Evolutionary conservation across 108 stramenopile species (phyloP), one percentile per base, ranked within the genome.

Genomic region (Aurantiochytrium sp.): DNA sequence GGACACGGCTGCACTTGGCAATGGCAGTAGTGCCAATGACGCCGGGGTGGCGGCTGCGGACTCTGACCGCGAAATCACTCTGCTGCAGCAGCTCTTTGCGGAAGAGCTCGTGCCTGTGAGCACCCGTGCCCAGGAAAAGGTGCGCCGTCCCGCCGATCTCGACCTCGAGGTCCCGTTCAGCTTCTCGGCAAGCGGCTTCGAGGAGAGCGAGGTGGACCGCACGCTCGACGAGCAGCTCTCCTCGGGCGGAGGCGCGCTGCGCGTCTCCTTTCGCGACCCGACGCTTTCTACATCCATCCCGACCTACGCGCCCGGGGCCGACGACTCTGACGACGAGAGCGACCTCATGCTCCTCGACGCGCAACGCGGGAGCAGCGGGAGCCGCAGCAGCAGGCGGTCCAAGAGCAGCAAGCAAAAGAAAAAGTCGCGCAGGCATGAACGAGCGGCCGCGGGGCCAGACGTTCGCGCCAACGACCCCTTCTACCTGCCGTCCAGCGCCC

Each of bases 121-220:
- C 37, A 86, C 86, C 22, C 88, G 89, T 37, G 92, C 92, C 19
- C 92, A 92, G 85, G 39, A 37, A 37, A 41, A 53, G 22, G 92
- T 93, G 53, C 92, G 91, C 53, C 48, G 86, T 12, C 92, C 92
- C 54, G 91, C 88, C 17, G 93, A 73, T 55, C 55, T 92, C 0
- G 90, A 93, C 90, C 92, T 92, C 34, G 73, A 89, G 19, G 12
- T 12, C 6, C 73, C 41, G 1, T 37, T 68, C 17, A 4, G 89
- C 45, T 17, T 88, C 5, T 8, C 8, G 21, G 27, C 42, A 4
- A 21, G 34, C 5, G 55, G 19, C 4, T 41, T 86, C 68, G 39
- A 24, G 37, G 68, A 52, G 24, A 6, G 4, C 24, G 89, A 59
- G 1, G 22, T 19, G 3, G 86, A 48, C 15, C n/a, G 68, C 27